Evolutionary conservation across 2,329 filamentous ascomycete genomes (phyloP), one percentile per base, ranked within the genome.

Genomic region (Fusarium pseudocircinatum): DNA sequence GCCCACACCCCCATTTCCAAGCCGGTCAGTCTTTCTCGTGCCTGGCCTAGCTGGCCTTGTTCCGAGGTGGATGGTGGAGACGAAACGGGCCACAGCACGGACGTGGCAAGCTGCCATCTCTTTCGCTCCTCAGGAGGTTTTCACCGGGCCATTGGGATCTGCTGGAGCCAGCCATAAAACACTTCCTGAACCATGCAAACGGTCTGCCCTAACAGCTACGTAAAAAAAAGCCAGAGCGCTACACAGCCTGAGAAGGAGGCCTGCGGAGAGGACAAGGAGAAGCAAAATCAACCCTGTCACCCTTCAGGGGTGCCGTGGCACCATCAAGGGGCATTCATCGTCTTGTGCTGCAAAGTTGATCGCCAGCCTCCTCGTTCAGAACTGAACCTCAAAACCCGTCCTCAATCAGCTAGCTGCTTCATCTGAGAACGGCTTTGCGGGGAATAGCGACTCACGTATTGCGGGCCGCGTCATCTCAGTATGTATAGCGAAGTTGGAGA

Each of bases 31-130:
- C 44, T 42, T 70, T 67, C 49, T 75, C 37, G 61, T 70, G 60
- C 72, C 59, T 39, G 37, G 30, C 30, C 30, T 30, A 11, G 30
- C 28, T 67, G 72, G 61, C 36, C 39, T 64, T 59, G 49, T 58
- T 62, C 54, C 60, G 66, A 61, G 57, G 63, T 40, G 62, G 59
- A 56, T 50, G 56, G 63, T 66, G 68, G 67, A 39, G 57, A 70
- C 47, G 37, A 69, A 73, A 68, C 58, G 66, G 43, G 52, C 36
- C 65, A 71, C 74, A 65, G 71, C 70, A 72, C 68, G 72, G 74
- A 61, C 70, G 75, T 77, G 74, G 75, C 75, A 76, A 70, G 67
- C 67, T 68, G 49, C 67, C 67, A 74, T 67, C 66, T 64, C 64
- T 40, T 62, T 30, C 56, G 58, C 47, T 63, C 63, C 36, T 56